Evolutionary conservation across 2,329 filamentous ascomycete genomes (phyloP), one percentile per base, ranked within the genome.

Genomic region (Botrytis porri): DNA sequence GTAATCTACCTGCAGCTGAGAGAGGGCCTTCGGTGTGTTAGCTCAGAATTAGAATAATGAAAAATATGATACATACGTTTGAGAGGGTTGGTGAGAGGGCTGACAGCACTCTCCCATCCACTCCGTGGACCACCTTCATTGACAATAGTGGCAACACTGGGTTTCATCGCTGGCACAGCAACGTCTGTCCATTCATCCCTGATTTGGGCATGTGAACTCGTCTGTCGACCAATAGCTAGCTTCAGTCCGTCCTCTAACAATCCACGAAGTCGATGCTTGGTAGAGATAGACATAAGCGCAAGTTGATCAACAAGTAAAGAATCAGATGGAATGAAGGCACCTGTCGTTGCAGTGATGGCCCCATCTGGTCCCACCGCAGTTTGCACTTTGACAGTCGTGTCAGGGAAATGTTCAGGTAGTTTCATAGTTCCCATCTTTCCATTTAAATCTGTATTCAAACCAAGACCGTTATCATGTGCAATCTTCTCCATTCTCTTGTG

Each of bases 261-360:
- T 20, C 90, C 88, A 70, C 93, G 87, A 54, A 98, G 78, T 41
- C 94, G 88, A 77, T 97, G 92, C 80, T 95, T 93, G 16, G 93
- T 90, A 29, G 93, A 93, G 73, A 98, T 87, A 9, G 94, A 96
- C 73, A 98, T 81, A 25, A 98, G 85, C 39, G 93, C 92, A 62
- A 98, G 83, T 77, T 98, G 92, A 75, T 97, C 94, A 22, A 92
- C 91, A 48, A 97, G 84, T 71, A 88, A 90, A 2, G 93, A 89
- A 61, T 94, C 92, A 51, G 92, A 89, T 0, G 96, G 88, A 54
- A 97, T 88, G 71, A 92, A 93, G 32, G 89, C 89, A 3, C 90
- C 90, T 22, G 85, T 86, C 1, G 90, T 90, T 60, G 88, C 83
- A 4, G 93, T 86, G 37, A 91, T 82, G 20, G 88, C 86, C 45